A percentile compares a stretch with the other conserved stretches of the same genome.
Conservation (phyloP, 1,284 basidiomycete species). For the Apiotrichum porosum region DNA sequence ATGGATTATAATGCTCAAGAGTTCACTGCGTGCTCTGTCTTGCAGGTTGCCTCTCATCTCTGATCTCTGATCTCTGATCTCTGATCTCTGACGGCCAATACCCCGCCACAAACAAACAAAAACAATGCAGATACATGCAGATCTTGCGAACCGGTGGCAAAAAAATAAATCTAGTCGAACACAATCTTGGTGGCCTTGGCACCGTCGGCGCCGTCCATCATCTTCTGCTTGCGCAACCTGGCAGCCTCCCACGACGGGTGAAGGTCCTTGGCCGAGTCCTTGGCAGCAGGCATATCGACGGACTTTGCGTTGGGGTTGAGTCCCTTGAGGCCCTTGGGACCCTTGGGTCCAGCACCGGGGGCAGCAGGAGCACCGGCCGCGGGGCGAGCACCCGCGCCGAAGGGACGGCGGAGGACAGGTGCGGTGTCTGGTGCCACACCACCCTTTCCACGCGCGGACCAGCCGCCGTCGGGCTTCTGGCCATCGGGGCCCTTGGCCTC, state of each 20-base stretch:
- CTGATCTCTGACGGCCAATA: too few relatives aligned
- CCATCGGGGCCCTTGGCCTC: constrained; percentile 18
- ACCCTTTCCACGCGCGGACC: constrained; percentile 17
- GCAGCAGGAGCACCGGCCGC: constrained; percentile 4
- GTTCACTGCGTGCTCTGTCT: too few relatives aligned
- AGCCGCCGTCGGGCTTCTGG: constrained; percentile 11
- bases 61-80: too few relatives aligned
- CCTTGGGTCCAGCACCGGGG: background rate
- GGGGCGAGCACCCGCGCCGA: background rate
- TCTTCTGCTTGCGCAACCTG: constrained; percentile 62
- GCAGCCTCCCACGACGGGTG: constrained; percentile 96
- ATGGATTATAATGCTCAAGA: too few relatives aligned
- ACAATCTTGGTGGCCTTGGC: constrained; percentile 53
- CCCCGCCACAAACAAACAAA: too few relatives aligned
- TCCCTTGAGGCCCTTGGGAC: too few relatives aligned
- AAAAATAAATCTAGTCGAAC: constrained; percentile 49
- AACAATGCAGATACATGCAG: too few relatives aligned
- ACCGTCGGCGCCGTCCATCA: constrained; percentile 25
- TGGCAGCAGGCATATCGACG: too few relatives aligned
- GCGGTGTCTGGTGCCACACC: background rate
- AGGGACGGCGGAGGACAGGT: constrained; percentile 4
- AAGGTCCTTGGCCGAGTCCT: constrained; percentile 39
- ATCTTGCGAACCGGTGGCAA: too few relatives aligned
- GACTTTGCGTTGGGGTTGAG: too few relatives aligned
- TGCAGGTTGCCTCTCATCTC: too few relatives aligned